Evolutionary conservation across 331 rosid genomes (phyloP).

Genomic region (Saraca asoca): DNA sequence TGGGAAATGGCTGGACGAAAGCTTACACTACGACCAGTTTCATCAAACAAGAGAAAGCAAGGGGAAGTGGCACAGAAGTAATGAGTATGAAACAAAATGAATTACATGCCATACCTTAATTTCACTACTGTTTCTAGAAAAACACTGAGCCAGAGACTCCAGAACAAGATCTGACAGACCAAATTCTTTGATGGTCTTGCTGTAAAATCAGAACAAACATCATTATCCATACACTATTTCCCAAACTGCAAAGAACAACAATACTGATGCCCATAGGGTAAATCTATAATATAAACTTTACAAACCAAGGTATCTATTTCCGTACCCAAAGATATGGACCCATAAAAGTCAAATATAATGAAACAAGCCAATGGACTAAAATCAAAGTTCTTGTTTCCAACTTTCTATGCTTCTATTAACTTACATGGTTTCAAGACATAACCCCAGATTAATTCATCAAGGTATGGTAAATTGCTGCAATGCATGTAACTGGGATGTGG

Average conservation of each 20-base stretch:
- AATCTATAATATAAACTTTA: background rate
- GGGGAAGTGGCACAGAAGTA: slow-evolving; percentile 29
- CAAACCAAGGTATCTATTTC: background rate
- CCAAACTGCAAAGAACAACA: slow-evolving; percentile 15
- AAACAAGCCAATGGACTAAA: slow-evolving; percentile 2
- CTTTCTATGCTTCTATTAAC: too few relatives aligned
- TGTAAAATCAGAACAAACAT: slow-evolving; percentile 48
- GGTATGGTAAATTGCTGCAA: background rate
- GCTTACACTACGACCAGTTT: slow-evolving; percentile 76
- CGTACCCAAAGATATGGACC: background rate
- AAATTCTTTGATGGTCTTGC: slow-evolving; percentile 72
- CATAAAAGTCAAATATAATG: background rate
- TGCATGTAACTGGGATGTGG: background rate
- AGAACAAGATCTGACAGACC: slow-evolving; percentile 76
- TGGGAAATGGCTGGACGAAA: slow-evolving; percentile 89
- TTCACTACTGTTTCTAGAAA: slow-evolving; percentile 74
- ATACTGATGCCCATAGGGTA: background rate
- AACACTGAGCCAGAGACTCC: slow-evolving; percentile 74
- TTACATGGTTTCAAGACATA: too few relatives aligned
- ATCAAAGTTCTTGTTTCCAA: background rate
- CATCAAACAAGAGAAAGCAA: slow-evolving; percentile 44
- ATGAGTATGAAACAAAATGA: background rate
- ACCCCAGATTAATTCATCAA: background rate
- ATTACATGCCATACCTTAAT: slow-evolving; percentile 63
- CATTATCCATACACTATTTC: slow-evolving; percentile 31